Evolutionary conservation across 805 yeast genomes (phyloP).

Genomic region (Zygoascus bituminiphila): DNA sequence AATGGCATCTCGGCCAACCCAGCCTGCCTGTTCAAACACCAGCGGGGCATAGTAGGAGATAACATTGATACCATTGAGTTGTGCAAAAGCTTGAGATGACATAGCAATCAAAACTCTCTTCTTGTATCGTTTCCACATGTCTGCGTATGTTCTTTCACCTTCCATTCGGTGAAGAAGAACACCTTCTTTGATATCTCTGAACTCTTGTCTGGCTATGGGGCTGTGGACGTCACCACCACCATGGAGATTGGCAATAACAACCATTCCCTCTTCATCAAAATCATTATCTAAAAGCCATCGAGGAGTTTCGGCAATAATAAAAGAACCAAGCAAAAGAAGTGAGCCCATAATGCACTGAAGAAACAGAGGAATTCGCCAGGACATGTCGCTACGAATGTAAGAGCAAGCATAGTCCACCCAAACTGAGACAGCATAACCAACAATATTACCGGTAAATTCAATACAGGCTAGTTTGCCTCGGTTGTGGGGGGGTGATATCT

Average conservation of each 20-base stretch:
- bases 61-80: conserved; percentile 86
- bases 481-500: conserved; percentile 78
- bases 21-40: conserved; percentile 92
- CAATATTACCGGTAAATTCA: conserved; percentile 78
- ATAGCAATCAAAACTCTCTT: conserved; percentile 79
- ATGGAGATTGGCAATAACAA: conserved; percentile 75
- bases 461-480: conserved; percentile 81
- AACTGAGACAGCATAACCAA: conserved; percentile 74
- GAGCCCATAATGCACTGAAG: conserved; percentile 70
- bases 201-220: conserved; percentile 62
- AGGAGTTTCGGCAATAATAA: conserved; percentile 78
- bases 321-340: conserved; percentile 62
- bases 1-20: conserved; percentile 82
- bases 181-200: conserved; percentile 70
- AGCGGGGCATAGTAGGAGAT: conserved; percentile 89
- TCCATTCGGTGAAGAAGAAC: conserved; percentile 70
- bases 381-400: conserved; percentile 47
- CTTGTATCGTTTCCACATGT: conserved; percentile 69
- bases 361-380: conserved; percentile 76
- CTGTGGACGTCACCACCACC: conserved; percentile 69
- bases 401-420: conserved; percentile 82
- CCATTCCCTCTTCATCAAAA: conserved; percentile 68
- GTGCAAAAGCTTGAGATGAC: conserved; percentile 88
- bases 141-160: conserved; percentile 66
- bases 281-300: conserved; percentile 84